Evolutionary conservation across 371 early-diverging fungal species (phyloP).

Genomic region (Apophysomyces elegans): DNA sequence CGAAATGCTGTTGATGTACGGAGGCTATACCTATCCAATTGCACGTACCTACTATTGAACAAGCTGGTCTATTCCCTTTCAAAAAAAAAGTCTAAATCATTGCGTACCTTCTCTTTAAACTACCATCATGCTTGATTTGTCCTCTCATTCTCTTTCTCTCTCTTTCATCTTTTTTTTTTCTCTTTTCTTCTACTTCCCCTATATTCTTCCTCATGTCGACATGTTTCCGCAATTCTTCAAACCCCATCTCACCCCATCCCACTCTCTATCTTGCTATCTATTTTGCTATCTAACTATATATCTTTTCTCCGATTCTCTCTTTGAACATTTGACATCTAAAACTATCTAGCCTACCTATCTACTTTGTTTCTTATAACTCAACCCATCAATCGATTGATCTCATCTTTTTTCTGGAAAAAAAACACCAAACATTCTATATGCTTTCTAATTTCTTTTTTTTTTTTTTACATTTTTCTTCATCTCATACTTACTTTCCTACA

Average conservation of each 20-base stretch:
- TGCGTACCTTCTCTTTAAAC: too few relatives aligned
- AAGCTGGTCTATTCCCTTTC: not conserved
- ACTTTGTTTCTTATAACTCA: too few relatives aligned
- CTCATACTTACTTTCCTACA: not conserved
- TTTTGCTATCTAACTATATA: too few relatives aligned
- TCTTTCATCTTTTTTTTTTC: not conserved
- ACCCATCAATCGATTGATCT: too few relatives aligned
- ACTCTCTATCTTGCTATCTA: too few relatives aligned
- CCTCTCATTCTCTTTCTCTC: not conserved
- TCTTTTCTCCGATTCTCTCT: too few relatives aligned
- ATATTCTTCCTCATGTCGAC: not conserved
- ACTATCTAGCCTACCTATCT: too few relatives aligned
- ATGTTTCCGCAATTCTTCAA: too few relatives aligned
- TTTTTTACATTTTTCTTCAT: not conserved
- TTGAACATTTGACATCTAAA: too few relatives aligned
- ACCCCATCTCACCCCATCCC: too few relatives aligned
- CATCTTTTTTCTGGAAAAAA: conserved; percentile 11
- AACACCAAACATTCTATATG: conserved; percentile 4
- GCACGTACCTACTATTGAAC: conserved; percentile 18
- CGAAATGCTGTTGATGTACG: conserved; percentile 18
- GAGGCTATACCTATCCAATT: conserved; percentile 24
- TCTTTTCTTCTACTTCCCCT: conserved; percentile 2
- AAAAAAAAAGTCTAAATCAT: too few relatives aligned
- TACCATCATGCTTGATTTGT: too few relatives aligned
- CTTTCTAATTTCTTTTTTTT: not conserved